Percentiles rank a stretch among this genome's conserved stretches.
These are phyloP conservation scores for Alternaria solani DNA, from an alignment of 2,329 filamentous ascomycete genomes.

Conservation along the genomic window DNA sequence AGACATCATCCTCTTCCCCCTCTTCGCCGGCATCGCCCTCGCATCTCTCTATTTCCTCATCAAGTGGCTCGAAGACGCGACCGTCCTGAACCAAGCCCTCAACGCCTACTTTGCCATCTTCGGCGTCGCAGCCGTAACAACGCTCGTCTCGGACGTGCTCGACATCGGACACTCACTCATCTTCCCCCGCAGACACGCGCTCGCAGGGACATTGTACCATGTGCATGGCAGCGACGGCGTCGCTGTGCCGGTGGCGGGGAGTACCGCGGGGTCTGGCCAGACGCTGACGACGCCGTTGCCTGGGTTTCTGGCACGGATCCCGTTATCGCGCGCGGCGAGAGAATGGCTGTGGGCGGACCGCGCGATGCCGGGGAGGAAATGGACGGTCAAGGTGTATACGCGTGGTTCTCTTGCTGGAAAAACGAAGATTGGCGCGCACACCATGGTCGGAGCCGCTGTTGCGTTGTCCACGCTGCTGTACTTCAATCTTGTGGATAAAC, in stretches of 20 bases:
- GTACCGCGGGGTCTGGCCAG: conserved; percentile 28
- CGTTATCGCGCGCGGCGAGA: conserved; percentile 51
- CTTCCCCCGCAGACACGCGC: conserved; percentile 75
- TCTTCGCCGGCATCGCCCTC: conserved; percentile 77
- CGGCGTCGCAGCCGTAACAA: conserved; percentile 78
- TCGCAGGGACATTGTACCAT: conserved; percentile 60
- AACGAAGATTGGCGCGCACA: conserved; percentile 62
- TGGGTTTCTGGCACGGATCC: conserved; percentile 57
- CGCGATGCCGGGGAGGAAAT: conserved; percentile 59
- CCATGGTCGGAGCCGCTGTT: conserved; percentile 64
- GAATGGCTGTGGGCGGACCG: conserved; percentile 60
- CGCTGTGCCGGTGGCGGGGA: conserved; percentile 43
- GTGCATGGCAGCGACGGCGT: conserved; percentile 49
- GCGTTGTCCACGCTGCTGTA: conserved; percentile 68
- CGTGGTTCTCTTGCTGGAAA: conserved; percentile 60
- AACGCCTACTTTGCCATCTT: conserved; percentile 83
- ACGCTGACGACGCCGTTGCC: conserved; percentile 59
- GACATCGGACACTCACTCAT: conserved; percentile 70
- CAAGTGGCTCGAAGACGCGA: conserved; percentile 84
- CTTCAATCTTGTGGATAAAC: conserved; percentile 67
- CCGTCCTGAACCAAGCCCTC: conserved; percentile 81
- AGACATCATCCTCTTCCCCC: conserved; percentile 85
- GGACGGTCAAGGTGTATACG: conserved; percentile 61
- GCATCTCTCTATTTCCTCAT: conserved; percentile 85
- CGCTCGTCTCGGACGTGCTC: conserved; percentile 75